These are phyloP conservation scores for Alternaria infectoria DNA, from an alignment of 2,329 filamentous ascomycete genomes.

Conservation along the genomic window DNA sequence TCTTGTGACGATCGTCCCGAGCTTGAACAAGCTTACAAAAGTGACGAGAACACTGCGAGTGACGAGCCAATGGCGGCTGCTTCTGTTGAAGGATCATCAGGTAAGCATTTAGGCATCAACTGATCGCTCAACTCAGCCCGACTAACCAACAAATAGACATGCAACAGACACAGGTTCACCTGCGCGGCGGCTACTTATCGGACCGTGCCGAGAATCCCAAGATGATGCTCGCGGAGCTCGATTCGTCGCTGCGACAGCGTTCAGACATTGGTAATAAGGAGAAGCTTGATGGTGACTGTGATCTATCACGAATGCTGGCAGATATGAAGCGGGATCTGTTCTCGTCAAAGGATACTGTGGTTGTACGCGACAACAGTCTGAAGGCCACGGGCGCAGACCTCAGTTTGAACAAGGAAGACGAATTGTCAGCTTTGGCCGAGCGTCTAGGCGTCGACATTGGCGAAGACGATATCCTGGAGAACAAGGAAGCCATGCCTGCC, in stretches of 20 bases:
- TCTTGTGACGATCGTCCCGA: background rate
- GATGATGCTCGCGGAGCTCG: slow-evolving; percentile 12
- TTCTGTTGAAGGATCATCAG: background rate
- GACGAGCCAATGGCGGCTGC: background rate
- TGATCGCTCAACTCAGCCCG: background rate
- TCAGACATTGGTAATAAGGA: background rate
- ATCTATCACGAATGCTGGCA: background rate
- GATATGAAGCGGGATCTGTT: background rate
- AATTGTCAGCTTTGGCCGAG: background rate
- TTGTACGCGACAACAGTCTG: background rate
- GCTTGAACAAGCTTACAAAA: background rate
- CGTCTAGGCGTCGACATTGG: background rate
- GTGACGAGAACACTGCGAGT: background rate
- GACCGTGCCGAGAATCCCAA: background rate
- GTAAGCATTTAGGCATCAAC: background rate
- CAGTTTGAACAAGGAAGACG: background rate
- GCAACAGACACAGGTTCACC: background rate
- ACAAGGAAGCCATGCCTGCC: background rate
- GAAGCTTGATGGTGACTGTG: background rate
- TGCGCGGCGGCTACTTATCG: background rate
- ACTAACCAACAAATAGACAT: background rate
- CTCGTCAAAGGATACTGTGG: background rate
- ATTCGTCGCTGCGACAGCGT: background rate
- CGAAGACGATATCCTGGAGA: background rate
- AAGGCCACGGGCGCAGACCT: background rate